These are phyloP conservation scores for Kurtzmaniella natalensis DNA, from an alignment of 1,139 yeast species.

Conservation along the genomic window DNA sequence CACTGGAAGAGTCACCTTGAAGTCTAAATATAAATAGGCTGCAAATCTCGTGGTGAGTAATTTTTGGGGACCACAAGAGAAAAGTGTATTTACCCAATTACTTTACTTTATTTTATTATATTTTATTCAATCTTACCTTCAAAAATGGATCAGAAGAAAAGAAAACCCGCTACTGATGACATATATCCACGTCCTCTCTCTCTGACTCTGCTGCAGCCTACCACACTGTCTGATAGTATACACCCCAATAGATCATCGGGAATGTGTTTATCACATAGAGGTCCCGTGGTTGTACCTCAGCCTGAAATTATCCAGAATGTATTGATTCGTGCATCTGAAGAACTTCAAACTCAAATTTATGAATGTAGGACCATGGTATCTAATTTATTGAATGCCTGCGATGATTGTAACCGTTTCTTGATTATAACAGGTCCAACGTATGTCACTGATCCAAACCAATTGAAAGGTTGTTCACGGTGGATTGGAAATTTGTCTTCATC, in stretches of 20 bases:
- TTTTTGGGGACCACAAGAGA: too few species aligned
- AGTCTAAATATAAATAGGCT: too few species aligned
- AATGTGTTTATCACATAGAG: conserved; percentile 22
- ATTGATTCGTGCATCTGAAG: conserved; percentile 30
- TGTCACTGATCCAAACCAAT: conserved; percentile 26
- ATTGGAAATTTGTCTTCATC: conserved; percentile 21
- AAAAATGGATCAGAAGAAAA: neutral
- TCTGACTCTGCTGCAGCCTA: conserved; percentile 1
- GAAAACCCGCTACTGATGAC: neutral
- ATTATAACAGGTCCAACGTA: conserved; percentile 38
- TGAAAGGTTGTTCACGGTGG: conserved; percentile 42
- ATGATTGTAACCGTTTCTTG: conserved; percentile 19
- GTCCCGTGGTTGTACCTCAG: conserved; percentile 31
- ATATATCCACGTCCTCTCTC: conserved; percentile 1
- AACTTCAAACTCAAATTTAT: conserved; percentile 13
- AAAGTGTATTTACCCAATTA: too few species aligned
- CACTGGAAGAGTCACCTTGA: too few species aligned
- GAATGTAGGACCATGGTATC: neutral
- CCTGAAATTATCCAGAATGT: conserved; percentile 44
- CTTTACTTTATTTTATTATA: too few species aligned
- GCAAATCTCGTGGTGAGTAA: too few species aligned
- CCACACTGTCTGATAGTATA: conserved; percentile 4
- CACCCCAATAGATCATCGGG: conserved; percentile 18
- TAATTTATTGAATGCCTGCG: neutral
- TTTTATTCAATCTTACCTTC: neutral